A percentile compares a stretch with the other conserved stretches of the same genome.
Conservation (phyloP, 805 yeast genomes). For the Monosporozyma unispora region DNA sequence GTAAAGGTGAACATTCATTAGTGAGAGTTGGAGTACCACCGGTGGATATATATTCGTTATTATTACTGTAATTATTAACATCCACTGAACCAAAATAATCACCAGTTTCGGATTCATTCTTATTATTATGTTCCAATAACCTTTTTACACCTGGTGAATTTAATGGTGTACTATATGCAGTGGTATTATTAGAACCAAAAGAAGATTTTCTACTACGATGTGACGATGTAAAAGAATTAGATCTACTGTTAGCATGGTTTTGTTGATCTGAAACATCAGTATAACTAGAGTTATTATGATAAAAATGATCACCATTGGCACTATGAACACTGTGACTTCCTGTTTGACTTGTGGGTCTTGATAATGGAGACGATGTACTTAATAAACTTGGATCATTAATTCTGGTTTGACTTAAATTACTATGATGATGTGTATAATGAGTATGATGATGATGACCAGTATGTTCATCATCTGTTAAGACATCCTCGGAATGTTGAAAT, state of each 20-base stretch:
- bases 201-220: conserved; percentile 27
- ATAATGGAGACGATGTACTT: not conserved
- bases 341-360: conserved; percentile 8
- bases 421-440: not conserved
- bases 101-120: not conserved
- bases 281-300: not conserved
- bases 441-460: conserved; percentile 11
- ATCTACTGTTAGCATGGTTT: conserved; percentile 9
- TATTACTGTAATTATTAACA: not conserved
- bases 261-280: not conserved
- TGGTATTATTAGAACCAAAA: conserved; percentile 20
- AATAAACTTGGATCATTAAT: not conserved
- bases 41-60: not conserved
- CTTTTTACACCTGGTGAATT: conserved; percentile 24
- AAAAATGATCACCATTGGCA: conserved; percentile 9
- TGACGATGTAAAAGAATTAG: conserved; percentile 26
- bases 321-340: conserved; percentile 5
- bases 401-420: not conserved
- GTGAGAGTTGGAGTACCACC: conserved; percentile 1
- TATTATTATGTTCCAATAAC: not conserved
- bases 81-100: conserved; percentile 1
- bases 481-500: conserved; percentile 23
- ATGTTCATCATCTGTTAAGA: conserved; percentile 26
- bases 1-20: not conserved
- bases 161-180: conserved; percentile 28